Percentiles rank a stretch among this genome's conserved stretches.
Evolutionary conservation across 192 early-diverging fungal genomes (phyloP).

Genomic region (Backusella mclennaniae): DNA sequence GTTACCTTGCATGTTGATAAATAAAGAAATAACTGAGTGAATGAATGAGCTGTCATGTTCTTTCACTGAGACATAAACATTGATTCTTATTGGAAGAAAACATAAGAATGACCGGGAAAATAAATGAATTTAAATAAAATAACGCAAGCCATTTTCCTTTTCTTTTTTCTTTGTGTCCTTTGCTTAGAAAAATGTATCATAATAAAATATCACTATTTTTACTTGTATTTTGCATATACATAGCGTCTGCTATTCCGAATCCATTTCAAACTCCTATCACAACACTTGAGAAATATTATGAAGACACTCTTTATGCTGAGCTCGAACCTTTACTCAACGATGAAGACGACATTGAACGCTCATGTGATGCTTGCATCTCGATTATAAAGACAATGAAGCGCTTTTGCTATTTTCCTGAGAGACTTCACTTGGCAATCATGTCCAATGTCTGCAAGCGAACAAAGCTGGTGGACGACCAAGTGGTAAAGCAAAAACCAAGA

Average conservation of each 20-base stretch:
- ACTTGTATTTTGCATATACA: not conserved
- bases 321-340: not conserved
- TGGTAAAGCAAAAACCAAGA: not conserved
- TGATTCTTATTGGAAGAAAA: not conserved
- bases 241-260: not conserved
- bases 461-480: constrained; percentile 7
- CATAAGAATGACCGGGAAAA: not conserved
- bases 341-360: not conserved
- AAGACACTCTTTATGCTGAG: not conserved
- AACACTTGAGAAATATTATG: not conserved
- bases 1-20: too few species aligned
- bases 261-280: not conserved
- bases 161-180: not conserved
- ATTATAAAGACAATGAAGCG: not conserved
- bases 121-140: not conserved
- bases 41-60: not conserved
- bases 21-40: not conserved
- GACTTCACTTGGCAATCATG: not conserved
- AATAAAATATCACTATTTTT: not conserved
- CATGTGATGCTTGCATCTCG: not conserved
- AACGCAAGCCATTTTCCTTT: not conserved
- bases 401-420: constrained; percentile 8
- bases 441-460: constrained; percentile 11
- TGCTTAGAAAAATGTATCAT: not conserved
- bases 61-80: not conserved